Evolutionary conservation across 2,329 filamentous ascomycete species (phyloP).

Genomic region (Apiospora kogelbergensis): DNA sequence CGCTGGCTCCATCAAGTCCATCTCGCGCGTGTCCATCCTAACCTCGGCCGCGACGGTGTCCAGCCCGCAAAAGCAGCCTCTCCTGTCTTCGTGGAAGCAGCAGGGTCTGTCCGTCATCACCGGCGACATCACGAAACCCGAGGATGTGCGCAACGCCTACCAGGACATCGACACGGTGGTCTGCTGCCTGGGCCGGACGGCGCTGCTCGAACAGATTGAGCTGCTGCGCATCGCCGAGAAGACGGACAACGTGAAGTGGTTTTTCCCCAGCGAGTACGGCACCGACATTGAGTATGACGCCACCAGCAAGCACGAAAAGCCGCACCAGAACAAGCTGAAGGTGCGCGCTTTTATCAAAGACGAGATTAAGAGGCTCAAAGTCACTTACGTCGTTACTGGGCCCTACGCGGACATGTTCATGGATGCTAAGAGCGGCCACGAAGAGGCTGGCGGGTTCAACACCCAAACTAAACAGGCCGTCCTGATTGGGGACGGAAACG

Average conservation of each 20-base stretch:
- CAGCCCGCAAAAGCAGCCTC: constrained; percentile 41
- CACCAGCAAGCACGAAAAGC: constrained; percentile 52
- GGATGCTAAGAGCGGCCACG: constrained; percentile 35
- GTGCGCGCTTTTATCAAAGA: constrained; percentile 55
- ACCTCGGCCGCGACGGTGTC: constrained; percentile 52
- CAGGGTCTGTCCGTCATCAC: constrained; percentile 51
- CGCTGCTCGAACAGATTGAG: constrained; percentile 52
- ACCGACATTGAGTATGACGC: constrained; percentile 57
- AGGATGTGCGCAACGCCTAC: constrained; percentile 53
- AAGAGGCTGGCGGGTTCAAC: constrained; percentile 58
- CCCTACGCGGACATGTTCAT: constrained; percentile 60
- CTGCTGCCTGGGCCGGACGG: constrained; percentile 57
- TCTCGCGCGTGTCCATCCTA: constrained; percentile 43
- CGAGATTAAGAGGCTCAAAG: constrained; percentile 44
- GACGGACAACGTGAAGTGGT: constrained; percentile 48
- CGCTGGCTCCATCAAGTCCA: constrained; percentile 28
- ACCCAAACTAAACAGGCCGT: constrained; percentile 55
- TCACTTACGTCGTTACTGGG: constrained; percentile 63
- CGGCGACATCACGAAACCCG: constrained; percentile 51
- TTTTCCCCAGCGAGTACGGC: constrained; percentile 61
- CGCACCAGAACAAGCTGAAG: constrained; percentile 62
- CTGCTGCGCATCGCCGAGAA: constrained; percentile 55
- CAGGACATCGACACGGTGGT: constrained; percentile 57
- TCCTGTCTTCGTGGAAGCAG: constrained; percentile 41
- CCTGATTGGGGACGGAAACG: constrained; percentile 62